phyloP scores from a whole-genome alignment of 257 asterid species.

The Salvia miltiorrhiza region DNA sequence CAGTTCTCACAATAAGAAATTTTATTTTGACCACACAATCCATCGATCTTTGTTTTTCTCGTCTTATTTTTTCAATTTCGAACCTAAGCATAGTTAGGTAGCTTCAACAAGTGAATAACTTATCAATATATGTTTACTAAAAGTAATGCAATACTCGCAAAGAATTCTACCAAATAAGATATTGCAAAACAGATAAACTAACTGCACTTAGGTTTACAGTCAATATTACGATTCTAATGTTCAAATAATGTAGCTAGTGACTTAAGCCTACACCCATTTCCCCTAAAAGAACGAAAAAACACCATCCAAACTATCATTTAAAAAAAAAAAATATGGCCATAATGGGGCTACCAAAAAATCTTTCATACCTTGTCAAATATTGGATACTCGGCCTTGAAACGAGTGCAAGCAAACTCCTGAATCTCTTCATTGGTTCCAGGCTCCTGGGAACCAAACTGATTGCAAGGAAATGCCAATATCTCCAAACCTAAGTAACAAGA shows the following conservation, averaged over 20 bases:
- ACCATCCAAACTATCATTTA: neutral
- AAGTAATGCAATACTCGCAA: neutral
- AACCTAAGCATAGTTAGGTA: neutral
- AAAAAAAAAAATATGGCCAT: too few relatives aligned
- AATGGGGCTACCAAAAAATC: neutral
- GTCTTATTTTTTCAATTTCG: too few relatives aligned
- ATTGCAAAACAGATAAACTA: neutral
- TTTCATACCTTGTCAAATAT: constrained; percentile 72
- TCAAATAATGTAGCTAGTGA: neutral
- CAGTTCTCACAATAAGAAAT: too few relatives aligned
- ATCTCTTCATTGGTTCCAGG: constrained; percentile 85
- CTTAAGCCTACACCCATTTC: neutral
- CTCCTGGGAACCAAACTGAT: constrained; percentile 91
- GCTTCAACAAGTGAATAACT: neutral
- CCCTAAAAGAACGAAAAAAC: neutral
- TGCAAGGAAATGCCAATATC: constrained; percentile 96
- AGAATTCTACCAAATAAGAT: neutral
- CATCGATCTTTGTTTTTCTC: neutral
- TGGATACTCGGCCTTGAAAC: constrained; percentile 95
- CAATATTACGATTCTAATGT: neutral
- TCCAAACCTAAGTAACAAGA: constrained; percentile 53
- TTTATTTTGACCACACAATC: neutral
- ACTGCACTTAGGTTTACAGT: neutral
- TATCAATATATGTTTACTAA: neutral
- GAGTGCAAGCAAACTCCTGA: constrained; percentile 85